Evolutionary conservation across 805 yeast genomes (phyloP).

Genomic region (Zygosaccharomyces bisporus): DNA sequence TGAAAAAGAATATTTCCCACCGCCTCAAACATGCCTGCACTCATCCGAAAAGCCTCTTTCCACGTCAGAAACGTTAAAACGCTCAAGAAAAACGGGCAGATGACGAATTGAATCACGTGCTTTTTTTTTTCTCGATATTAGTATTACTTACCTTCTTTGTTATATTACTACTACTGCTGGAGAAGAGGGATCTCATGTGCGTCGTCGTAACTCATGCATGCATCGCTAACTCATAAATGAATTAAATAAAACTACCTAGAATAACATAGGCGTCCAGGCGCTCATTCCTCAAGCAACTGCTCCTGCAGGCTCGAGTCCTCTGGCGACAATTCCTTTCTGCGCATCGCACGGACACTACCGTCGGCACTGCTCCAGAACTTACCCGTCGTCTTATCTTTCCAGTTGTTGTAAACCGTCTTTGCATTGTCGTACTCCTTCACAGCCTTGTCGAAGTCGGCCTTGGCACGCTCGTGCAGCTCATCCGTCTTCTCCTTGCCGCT

Average conservation of each 20-base stretch:
- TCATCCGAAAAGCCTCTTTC: too few species aligned
- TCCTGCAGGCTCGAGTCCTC: slow-evolving; percentile 13
- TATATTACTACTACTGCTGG: too few species aligned
- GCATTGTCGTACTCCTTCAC: slow-evolving; percentile 19
- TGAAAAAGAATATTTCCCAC: too few species aligned
- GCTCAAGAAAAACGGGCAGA: too few species aligned
- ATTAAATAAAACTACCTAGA: neutral
- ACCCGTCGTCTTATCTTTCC: slow-evolving; percentile 31
- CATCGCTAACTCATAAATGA: neutral
- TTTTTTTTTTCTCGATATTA: too few species aligned
- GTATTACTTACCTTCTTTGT: too few species aligned
- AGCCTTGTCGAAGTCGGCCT: slow-evolving; percentile 32
- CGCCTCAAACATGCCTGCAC: too few species aligned
- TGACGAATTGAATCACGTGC: too few species aligned
- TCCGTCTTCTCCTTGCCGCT: slow-evolving; percentile 40
- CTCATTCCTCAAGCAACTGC: slow-evolving; percentile 15
- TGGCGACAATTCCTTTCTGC: slow-evolving; percentile 11
- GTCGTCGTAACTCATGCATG: neutral
- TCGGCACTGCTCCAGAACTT: slow-evolving; percentile 36
- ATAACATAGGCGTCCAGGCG: neutral
- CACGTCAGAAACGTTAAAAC: too few species aligned
- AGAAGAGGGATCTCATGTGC: too few species aligned
- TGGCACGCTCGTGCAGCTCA: slow-evolving; percentile 35
- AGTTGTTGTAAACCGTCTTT: slow-evolving; percentile 20
- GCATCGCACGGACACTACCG: slow-evolving; percentile 15